Percentiles rank a stretch among this genome's conserved stretches.
Conservation (phyloP, 2,329 filamentous ascomycete species). For the Talaromyces funiculosus region DNA sequence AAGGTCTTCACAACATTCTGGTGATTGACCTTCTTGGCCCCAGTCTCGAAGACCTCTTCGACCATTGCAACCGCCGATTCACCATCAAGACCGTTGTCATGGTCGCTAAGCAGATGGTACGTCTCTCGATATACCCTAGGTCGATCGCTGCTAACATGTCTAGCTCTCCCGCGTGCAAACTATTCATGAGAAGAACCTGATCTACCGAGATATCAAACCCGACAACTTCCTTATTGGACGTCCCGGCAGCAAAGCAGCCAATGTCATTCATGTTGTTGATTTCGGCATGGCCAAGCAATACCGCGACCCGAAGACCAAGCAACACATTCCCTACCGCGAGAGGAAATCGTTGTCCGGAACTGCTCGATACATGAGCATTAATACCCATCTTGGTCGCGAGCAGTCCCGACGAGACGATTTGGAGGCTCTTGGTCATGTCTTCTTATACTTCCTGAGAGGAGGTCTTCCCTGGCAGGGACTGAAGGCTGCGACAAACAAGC, state of each 20-base stretch:
- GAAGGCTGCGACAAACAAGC: conserved; percentile 71
- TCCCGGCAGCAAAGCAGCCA: conserved; percentile 86
- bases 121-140: conserved; percentile 20
- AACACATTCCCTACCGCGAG: conserved; percentile 96
- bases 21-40: conserved; percentile 95
- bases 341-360: conserved; percentile 95
- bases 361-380: conserved; percentile 99
- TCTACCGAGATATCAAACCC: conserved; percentile 98
- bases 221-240: conserved; percentile 98
- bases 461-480: conserved; percentile 64
- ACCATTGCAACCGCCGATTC: conserved; percentile 93
- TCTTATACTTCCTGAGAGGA: conserved; percentile 64
- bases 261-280: conserved; percentile 97
- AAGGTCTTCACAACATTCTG: conserved; percentile 96
- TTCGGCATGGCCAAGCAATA: conserved; percentile 99
- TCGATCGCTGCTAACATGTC: conserved; percentile 20
- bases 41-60: conserved; percentile 92
- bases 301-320: conserved; percentile 96
- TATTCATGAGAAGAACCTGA: conserved; percentile 98
- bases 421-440: conserved; percentile 70
- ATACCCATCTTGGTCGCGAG: conserved; percentile 93
- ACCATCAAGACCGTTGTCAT: conserved; percentile 97
- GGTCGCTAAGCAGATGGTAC: conserved; percentile 97
- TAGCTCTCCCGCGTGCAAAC: conserved; percentile 84
- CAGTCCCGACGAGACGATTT: conserved; percentile 94